phyloP scores from a whole-genome alignment of 2,329 filamentous ascomycete genomes.

The Botrytis cinerea region DNA sequence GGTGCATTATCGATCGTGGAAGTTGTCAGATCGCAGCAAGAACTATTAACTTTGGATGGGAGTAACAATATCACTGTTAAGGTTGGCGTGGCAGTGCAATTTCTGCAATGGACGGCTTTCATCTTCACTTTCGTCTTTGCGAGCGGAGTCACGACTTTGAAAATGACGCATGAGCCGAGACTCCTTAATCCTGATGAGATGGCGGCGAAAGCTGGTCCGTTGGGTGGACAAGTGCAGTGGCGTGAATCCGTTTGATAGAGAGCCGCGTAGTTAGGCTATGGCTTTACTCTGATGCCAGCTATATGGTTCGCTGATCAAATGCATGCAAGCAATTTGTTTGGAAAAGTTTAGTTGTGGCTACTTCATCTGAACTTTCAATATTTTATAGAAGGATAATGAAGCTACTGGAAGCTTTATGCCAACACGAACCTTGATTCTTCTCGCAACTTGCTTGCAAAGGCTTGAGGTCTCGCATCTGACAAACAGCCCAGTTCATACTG shows the following conservation, averaged over 20 bases:
- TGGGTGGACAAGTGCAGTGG: neutral
- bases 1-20: neutral
- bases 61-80: conserved; percentile 6
- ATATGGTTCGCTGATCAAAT: neutral
- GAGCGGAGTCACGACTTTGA: neutral
- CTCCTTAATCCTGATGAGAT: neutral
- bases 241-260: neutral
- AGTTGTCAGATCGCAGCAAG: conserved; percentile 15
- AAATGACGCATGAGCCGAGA: conserved; percentile 1
- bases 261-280: rapidly evolving
- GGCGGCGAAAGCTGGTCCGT: neutral
- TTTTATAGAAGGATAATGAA: neutral
- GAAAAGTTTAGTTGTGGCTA: neutral
- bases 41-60: neutral
- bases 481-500: neutral
- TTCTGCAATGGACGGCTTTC: conserved; percentile 16
- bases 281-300: neutral
- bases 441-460: neutral
- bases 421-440: rapidly evolving
- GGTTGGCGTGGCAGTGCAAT: neutral
- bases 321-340: rapidly evolving
- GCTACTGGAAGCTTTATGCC: no score
- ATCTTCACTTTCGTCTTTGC: conserved; percentile 13
- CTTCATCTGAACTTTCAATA: neutral
- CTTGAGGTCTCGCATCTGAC: neutral